Evolutionary conservation across 805 yeast genomes (phyloP).

Genomic region (Candida maltosa): DNA sequence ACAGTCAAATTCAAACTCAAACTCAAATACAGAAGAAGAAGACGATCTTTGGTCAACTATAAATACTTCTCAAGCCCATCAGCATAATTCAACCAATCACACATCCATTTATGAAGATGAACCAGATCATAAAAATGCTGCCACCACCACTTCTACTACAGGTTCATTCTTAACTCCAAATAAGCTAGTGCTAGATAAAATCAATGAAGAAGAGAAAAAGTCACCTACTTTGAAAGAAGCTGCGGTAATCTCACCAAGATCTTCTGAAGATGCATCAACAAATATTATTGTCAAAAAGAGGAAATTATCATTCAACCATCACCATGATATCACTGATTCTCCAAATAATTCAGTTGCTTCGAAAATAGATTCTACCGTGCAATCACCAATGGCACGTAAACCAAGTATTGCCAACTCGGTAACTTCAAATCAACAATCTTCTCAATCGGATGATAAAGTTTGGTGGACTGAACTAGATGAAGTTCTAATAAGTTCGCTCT

Average conservation of each 20-base stretch:
- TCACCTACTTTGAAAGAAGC: background rate
- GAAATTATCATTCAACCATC: constrained; percentile 13
- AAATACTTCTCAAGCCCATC: constrained; percentile 8
- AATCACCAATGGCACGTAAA: constrained; percentile 20
- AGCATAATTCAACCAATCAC: constrained; percentile 13
- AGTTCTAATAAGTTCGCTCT: constrained; percentile 29
- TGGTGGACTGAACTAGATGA: constrained; percentile 38
- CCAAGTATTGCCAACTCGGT: constrained; percentile 1
- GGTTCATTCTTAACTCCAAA: constrained; percentile 30
- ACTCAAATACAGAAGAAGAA: constrained; percentile 13
- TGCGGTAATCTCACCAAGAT: background rate
- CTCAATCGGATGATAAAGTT: constrained; percentile 18
- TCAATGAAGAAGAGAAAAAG: constrained; percentile 2
- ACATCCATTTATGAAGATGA: constrained; percentile 26
- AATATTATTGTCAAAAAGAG: too few species aligned
- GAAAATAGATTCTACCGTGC: constrained; percentile 27
- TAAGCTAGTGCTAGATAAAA: constrained; percentile 20
- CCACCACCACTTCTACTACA: constrained; percentile 1
- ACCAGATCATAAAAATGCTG: background rate
- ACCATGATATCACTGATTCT: constrained; percentile 20
- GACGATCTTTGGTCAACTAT: constrained; percentile 29
- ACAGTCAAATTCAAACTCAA: constrained; percentile 23
- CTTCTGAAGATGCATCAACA: constrained; percentile 1
- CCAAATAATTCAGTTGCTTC: constrained; percentile 37
- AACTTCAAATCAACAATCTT: constrained; percentile 1